Conservation (phyloP, 345 rosid genomes). For the Lepidium didymum region DNA sequence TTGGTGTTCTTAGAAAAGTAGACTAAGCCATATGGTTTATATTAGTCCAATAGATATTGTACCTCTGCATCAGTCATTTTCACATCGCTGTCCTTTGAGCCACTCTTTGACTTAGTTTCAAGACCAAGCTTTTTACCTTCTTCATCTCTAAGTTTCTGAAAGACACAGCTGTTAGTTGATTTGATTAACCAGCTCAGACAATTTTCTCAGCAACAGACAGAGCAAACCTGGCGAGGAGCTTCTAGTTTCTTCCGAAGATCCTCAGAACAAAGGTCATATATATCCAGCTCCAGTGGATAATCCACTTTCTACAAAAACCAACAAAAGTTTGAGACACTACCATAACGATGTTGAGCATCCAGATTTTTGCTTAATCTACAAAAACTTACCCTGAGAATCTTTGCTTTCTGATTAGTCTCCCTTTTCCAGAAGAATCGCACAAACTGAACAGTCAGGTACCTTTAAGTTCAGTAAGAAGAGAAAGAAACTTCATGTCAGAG, state of each 20-base stretch:
- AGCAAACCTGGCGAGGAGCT: conserved; percentile 79
- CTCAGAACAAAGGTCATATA: conserved; percentile 84
- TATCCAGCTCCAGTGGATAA: conserved; percentile 88
- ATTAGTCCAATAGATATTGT: conserved; percentile 7
- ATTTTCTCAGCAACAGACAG: neutral
- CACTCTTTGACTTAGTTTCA: conserved; percentile 42
- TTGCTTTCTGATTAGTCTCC: conserved; percentile 97
- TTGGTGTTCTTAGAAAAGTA: neutral
- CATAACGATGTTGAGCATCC: neutral
- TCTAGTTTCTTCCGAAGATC: conserved; percentile 69
- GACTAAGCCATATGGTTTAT: neutral
- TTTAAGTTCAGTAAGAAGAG: conserved; percentile 27
- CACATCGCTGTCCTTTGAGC: conserved; percentile 52
- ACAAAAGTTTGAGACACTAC: neutral
- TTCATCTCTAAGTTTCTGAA: conserved; percentile 74
- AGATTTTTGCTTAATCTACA: neutral
- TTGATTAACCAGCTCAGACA: neutral
- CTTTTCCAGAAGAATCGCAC: conserved; percentile 99
- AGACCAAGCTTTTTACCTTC: conserved; percentile 86
- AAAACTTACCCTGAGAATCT: conserved; percentile 76
- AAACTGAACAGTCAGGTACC: conserved; percentile 98
- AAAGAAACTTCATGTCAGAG: neutral
- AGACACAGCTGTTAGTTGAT: neutral
- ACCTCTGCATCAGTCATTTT: conserved; percentile 86
- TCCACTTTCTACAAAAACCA: conserved; percentile 78